Base-by-base conservation (phyloP, 768 basidiomycete genomes). In the button mushroom (Agaricus bisporus) region DNA sequence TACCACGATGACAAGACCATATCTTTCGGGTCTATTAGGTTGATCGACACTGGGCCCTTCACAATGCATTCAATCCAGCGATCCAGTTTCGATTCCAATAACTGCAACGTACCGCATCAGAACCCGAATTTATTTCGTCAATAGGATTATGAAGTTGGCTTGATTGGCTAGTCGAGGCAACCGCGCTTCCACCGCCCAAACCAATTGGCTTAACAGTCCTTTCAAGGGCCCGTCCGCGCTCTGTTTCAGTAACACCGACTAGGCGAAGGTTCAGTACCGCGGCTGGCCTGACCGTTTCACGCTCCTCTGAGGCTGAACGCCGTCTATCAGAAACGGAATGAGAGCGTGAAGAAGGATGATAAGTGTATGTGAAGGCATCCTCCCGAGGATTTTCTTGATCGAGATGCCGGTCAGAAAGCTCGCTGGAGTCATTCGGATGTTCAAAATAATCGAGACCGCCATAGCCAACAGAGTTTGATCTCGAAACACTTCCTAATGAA, bases 191-290 rank as follows among this genome's bases (percentile, higher is more conserved):
- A 25, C 41, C 44, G 35, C 32, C 52, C 11, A 37, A 43, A 42
- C 36, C 46, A 26, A 18, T 57, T 43, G 35, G 54, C 18, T 37
- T 53, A 42, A 45, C 49, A 3, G 42, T 60, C 38, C 63, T 58
- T 26, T 59, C 60, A 20, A 59, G 59, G 22, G 54, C 47, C 42
- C 53, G 46, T 6, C 53, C 53, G 22, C 53, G 53, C 28, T 54
- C 53, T 15, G 55, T 60, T 22, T 61, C 63, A 7, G 50, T 54
- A 39, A 62, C 63, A 3, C 63, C 65, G 22, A 72, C 69, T 7
- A 70, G 55, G 29, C 66, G 60, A 4, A 70, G 60, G 39, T 68
- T 69, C 17, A 72, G 52, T 17, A 69, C 66, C 1, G 65, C 64
- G 4, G 64, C 63, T 11, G 66, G 60, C 26, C 55, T 58, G 12